Percentiles rank a stretch among this genome's conserved stretches.
Evolutionary conservation across 2,329 filamentous ascomycete genomes (phyloP).

Genomic region (Graphilbum fragrans): DNA sequence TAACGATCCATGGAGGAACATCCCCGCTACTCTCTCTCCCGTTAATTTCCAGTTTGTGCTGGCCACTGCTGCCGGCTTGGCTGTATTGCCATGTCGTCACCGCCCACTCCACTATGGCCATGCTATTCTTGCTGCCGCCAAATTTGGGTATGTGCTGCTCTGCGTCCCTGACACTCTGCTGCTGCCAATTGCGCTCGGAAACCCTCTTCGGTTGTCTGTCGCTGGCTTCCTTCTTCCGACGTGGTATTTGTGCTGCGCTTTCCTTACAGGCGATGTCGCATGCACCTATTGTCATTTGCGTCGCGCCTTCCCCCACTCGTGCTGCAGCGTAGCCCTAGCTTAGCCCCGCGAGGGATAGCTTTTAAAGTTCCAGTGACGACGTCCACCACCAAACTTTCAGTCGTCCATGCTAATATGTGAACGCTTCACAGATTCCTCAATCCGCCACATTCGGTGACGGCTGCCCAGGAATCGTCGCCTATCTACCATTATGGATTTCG

Average conservation of each 20-base stretch:
- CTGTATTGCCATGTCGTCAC: constrained; percentile 2
- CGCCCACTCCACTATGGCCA: constrained; percentile 13
- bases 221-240: background rate
- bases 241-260: background rate
- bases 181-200: background rate
- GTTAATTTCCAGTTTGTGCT: background rate
- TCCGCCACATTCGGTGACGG: constrained; percentile 17
- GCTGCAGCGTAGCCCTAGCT: no score
- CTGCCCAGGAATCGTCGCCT: constrained; percentile 19
- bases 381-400: background rate
- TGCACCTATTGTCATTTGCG: no score
- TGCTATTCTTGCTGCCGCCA: constrained; percentile 20
- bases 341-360: no score
- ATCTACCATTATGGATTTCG: constrained; percentile 18
- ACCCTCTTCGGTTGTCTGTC: background rate
- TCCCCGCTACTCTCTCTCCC: no score
- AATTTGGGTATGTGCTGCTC: constrained; percentile 18
- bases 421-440: constrained; percentile 15
- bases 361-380: no score
- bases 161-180: background rate
- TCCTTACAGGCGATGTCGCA: background rate
- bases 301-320: no score
- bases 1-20: no score
- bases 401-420: background rate
- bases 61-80: background rate